Evolutionary conservation across 768 basidiomycete species (phyloP), one percentile per base, ranked within the genome.

Genomic region (Pilatotrama ljubarskyi): DNA sequence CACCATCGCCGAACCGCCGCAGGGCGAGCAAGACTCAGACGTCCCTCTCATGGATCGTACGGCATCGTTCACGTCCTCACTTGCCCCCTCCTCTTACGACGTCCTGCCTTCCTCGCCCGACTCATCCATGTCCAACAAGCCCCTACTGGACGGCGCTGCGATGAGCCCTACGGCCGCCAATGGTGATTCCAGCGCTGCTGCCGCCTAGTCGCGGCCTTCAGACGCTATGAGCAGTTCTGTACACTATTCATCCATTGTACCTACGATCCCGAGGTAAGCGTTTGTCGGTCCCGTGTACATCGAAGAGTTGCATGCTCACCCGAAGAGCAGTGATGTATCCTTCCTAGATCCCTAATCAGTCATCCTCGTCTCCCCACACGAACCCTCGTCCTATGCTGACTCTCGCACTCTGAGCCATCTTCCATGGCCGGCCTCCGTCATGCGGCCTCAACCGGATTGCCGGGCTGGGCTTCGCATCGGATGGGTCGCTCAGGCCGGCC

Each of bases 71-170:
- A 56, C 72, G 50, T 70, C 71, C 4, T 74, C 72, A 26, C 59
- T 68, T 43, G 68, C 66, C 0, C 48, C 55, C 44, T 68, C 68
- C 57, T 69, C 73, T 57, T 82, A 80, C 65, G 78, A 77, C 55
- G 69, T 73, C 47, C 70, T 81, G 38, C 77, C 76, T 40, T 81
- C 82, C 51, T 78, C 80, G 26, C 77, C 77, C 4, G 80, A 79
- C 48, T 80, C 77, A 2, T 68, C 72, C 18, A 54, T 76, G 42
- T 72, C 72, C 22, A 73, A 74, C 65, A 77, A 76, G 64, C 78
- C 77, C 32, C 71, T 79, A 42, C 65, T 80, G 55, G 66, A 66
- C 61, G 65, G 71, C 51, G 62, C 56, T 6, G 47, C 25, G 10
- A 14, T 38, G 42, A 7, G 15, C n/a, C n/a, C 57, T 1, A 50